These are phyloP conservation scores for Lodderomyces orthopsilosis DNA, from an alignment of 1,139 yeast species.

Conservation along the genomic window DNA sequence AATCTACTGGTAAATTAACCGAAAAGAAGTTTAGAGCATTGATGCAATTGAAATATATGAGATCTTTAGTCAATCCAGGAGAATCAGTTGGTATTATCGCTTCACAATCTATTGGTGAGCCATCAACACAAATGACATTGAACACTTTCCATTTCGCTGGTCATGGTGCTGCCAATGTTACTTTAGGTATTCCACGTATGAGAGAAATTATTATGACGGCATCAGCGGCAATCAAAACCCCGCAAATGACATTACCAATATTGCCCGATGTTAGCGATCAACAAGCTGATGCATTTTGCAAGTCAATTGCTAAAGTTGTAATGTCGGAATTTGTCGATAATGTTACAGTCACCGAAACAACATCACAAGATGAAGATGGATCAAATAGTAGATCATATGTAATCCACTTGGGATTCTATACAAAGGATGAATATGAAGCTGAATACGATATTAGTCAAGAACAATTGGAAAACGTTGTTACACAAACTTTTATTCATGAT, in stretches of 20 bases:
- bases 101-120: constrained; percentile 98
- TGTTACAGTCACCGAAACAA: constrained; percentile 85
- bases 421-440: constrained; percentile 70
- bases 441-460: constrained; percentile 87
- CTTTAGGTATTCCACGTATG: constrained; percentile 99
- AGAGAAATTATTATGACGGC: constrained; percentile 99
- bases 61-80: constrained; percentile 92
- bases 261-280: constrained; percentile 74
- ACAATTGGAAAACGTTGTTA: constrained; percentile 70
- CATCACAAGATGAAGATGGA: constrained; percentile 53
- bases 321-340: constrained; percentile 87
- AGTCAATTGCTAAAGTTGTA: constrained; percentile 79
- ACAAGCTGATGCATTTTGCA: constrained; percentile 91
- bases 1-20: constrained; percentile 50
- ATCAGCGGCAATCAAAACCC: constrained; percentile 90
- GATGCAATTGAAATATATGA: constrained; percentile 98
- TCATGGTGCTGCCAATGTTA: constrained; percentile 99
- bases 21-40: constrained; percentile 91
- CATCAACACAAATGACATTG: constrained; percentile 98
- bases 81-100: constrained; percentile 99
- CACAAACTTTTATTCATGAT: constrained; percentile 60
- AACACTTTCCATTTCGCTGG: constrained; percentile 99
- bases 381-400: constrained; percentile 69
- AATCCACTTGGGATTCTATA: constrained; percentile 72
- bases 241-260: constrained; percentile 95